Evolutionary conservation across 2,329 filamentous ascomycete species (phyloP), one percentile per base, ranked within the genome.

Genomic region (Penicillium sp.): DNA sequence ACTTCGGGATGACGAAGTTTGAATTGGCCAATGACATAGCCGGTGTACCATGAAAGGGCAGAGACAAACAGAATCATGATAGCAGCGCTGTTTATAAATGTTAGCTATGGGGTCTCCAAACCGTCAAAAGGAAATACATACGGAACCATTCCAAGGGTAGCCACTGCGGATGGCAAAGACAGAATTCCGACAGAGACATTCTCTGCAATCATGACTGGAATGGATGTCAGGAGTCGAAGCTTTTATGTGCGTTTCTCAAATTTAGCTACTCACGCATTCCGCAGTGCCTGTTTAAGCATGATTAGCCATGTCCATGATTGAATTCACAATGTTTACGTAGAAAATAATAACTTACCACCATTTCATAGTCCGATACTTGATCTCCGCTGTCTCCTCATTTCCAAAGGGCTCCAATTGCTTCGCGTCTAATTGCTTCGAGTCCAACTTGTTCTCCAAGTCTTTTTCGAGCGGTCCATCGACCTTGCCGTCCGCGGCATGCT

Each of bases 21-120:
- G 71, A 85, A 84, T 62, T 83, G 79, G 16, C 80, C 83, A 42
- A 86, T 79, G 3, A 85, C 76, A 63, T 80, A 84, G 44, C 83
- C 82, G 0, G 82, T 84, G 62, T 85, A 86, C 40, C 78, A 82
- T 12, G 83, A 77, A 18, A 86, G 68, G 42, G 81, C 60, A 18
- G 83, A 82, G 23, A 86, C 68, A 32, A 76, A 68, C 42, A 83
- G 58, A 54, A 83, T 80, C 46, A 84, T 71, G 47, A 86, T 74
- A 3, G 82, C 67, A 31, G 80, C 81, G 3, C 75, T 77, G 40
- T 6, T 51, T 40, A 2, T 21, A 7, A 34, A 13, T 31, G 46
- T 56, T 32, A 53, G 44, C 29, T 2, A 10, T 5, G 32, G 5
- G 13, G 15, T 15, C 8, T 47, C 16, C 4, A 48, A 31, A 32